Evolutionary conservation across 2,329 filamentous ascomycete species (phyloP), one percentile per base, ranked within the genome.

Genomic region (Alternaria novae-zelandiae): DNA sequence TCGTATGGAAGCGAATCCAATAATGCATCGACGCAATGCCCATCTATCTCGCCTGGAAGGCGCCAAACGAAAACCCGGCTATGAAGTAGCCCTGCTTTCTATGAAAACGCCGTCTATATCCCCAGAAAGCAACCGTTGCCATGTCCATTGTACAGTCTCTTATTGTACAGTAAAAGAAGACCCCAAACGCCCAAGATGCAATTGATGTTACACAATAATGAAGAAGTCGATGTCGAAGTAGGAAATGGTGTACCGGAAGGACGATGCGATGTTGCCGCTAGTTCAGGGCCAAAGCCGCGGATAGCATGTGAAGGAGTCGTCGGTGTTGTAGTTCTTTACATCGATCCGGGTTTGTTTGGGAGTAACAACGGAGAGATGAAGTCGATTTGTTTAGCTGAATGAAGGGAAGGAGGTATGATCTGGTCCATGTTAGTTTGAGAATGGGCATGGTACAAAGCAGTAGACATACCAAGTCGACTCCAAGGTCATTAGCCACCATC

Each of bases 401-500:
- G 47, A 32, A 51, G 58, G 15, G 9, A 3, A 17, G 32, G 17
- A 54, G 10, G 9, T 55, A 21, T 53, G 47, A 41, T 41, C 70
- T 69, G 30, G 13, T 3, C 20, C 5, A 50, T 61, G 65, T 73
- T 63, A 71, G 70, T 55, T 0, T 41, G 15, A 36, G 45, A 15
- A 25, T 17, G 28, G 12, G 20, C 28, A 25, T 2, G 2, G 25
- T 25, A 8, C 2, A 25, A 8, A 25, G 2, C 8, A 25, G 2
- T 25, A 2, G 2, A 25, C 25, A 2, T 25, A 25, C 25, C 7
- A 25, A 25, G 25, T 25, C 25, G 5, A 2, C 8, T 8, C 8
- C 25, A 25, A 25, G 25, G 8, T 9, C 36, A 41, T 74, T 78
- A 79, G 32, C 76, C 76, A 51, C 77, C 77, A 59, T 75, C 71